Evolutionary conservation across 805 yeast species (phyloP), one percentile per base, ranked within the genome.

Genomic region (Myxozyma geophila): DNA sequence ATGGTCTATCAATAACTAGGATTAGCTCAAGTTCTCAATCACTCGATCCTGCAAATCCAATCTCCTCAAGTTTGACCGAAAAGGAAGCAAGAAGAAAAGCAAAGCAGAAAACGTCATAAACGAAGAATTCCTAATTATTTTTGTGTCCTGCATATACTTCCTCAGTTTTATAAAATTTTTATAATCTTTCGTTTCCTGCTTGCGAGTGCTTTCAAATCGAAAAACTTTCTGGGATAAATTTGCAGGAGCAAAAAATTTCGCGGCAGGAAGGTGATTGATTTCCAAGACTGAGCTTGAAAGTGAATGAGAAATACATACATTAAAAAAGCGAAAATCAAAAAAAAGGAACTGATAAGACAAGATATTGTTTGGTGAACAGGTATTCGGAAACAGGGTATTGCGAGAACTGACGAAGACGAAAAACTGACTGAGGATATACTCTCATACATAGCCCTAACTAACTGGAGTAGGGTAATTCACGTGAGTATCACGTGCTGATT

Each of bases 71-170:
- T 28, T 28, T 28, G 28, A 28, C 5, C 28, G 28, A 28, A 28
- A 28, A 28, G 5, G 28, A 28, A 28, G 28, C 28, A 43, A 19
- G 15, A 13, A n/a, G 2, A 17, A 8, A n/a, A 17, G 39, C 59
- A 49, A 44, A 47, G 35, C 36, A 41, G 33, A 49, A 58, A 19
- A 60, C 69, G 81, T 85, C 89, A 85, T 85, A 85, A 85, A 85
- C 89, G 89, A 85, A 85, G 89, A 85, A 85, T 85, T 85, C 88
- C 88, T 84, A 63, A 58, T 78, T 77, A 76, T 75, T 79, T 52
- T 78, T 78, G 72, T 80, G 87, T 85, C 89, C 89, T 85, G 89
- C 89, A 85, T 85, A 78, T 84, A 83, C 88, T 82, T 85, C 88
- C 88, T 85, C 88, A 84, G 89, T 74, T 73, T 65, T 71, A 73